Evolutionary conservation across 805 yeast species (phyloP), one percentile per base, ranked within the genome.

Genomic region (Hanseniaspora clermontiae): DNA sequence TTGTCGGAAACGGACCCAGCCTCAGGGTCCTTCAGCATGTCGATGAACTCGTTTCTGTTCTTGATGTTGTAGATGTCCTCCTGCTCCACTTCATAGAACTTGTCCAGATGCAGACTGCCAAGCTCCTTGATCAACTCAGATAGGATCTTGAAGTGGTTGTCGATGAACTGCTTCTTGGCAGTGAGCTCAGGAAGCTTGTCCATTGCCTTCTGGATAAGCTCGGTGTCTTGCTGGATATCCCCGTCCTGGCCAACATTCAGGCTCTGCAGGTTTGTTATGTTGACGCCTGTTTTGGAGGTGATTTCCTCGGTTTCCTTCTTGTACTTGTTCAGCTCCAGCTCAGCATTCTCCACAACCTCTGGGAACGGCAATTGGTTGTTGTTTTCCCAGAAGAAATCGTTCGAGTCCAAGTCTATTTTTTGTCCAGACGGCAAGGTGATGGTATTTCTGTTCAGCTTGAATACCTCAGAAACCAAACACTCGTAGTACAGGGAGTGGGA

Each of bases 401-500:
- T 79, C 32, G 96, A 96, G 64, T 91, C 98, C 47, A 93, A 77
- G 66, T 93, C 98, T 67, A 84, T 85, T 59, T 80, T 77, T 61
- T 83, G 83, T 10, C 50, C 54, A 14, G 43, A 31, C 43, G 74
- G 73, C 37, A 89, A 74, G 20, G 81, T 78, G 59, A 91, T 84
- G 27, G 96, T 84, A 67, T 91, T 90, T 65, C 95, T 78, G 61
- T 82, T 78, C 63, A 93, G 75, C 53, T 80, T 78, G 67, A 93
- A 87, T 5, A 89, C 93, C 67, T 93, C 99, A 64, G 90, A 86
- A 19, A 93, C 93, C 80, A 93, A 82, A 64, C 96, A 89, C 72
- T 91, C 96, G 68, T 93, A 93, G 51, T 95, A 90, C 97, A 97
- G 91, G 12, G 97, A 87, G 70, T 93, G 99, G 1, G 91, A 80